These are phyloP conservation scores for Fusarium nygamai DNA, from an alignment of 2,329 filamentous ascomycete genomes.

Conservation along the genomic window DNA sequence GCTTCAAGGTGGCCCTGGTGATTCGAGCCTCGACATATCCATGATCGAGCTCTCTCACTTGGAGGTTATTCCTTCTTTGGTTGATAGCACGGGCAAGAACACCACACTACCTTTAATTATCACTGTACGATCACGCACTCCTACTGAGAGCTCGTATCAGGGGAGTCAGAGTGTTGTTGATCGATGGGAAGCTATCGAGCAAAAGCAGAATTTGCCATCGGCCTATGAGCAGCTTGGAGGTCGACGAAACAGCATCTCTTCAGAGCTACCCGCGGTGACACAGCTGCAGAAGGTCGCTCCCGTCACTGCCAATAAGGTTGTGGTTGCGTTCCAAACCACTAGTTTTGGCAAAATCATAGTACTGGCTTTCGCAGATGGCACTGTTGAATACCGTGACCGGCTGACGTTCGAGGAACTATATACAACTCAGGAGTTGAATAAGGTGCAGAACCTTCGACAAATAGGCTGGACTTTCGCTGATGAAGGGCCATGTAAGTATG, in stretches of 20 bases:
- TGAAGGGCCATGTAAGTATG: slow-evolving; percentile 68
- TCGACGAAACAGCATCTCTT: slow-evolving; percentile 64
- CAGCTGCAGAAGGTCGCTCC: slow-evolving; percentile 73
- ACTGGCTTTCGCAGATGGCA: slow-evolving; percentile 81
- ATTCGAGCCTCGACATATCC: slow-evolving; percentile 57
- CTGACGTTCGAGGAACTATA: slow-evolving; percentile 76
- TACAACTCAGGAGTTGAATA: slow-evolving; percentile 69
- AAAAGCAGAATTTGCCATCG: slow-evolving; percentile 73
- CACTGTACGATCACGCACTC: slow-evolving; percentile 73
- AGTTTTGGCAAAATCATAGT: slow-evolving; percentile 78
- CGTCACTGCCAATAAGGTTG: slow-evolving; percentile 74
- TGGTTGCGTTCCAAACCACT: slow-evolving; percentile 73
- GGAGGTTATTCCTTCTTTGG: slow-evolving; percentile 74
- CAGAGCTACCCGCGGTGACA: slow-evolving; percentile 47
- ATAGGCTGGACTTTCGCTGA: slow-evolving; percentile 79
- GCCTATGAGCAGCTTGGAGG: slow-evolving; percentile 79
- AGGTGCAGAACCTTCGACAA: slow-evolving; percentile 77
- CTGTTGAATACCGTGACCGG: slow-evolving; percentile 81
- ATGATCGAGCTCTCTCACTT: slow-evolving; percentile 77
- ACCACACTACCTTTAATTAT: slow-evolving; percentile 71
- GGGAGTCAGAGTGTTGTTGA: slow-evolving; percentile 79
- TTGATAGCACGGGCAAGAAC: slow-evolving; percentile 68
- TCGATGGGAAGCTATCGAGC: slow-evolving; percentile 82
- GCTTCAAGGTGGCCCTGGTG: slow-evolving; percentile 59
- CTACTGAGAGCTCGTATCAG: slow-evolving; percentile 65